Conservation (phyloP, 768 basidiomycete genomes). For the Tylopilus subfusipes region DNA sequence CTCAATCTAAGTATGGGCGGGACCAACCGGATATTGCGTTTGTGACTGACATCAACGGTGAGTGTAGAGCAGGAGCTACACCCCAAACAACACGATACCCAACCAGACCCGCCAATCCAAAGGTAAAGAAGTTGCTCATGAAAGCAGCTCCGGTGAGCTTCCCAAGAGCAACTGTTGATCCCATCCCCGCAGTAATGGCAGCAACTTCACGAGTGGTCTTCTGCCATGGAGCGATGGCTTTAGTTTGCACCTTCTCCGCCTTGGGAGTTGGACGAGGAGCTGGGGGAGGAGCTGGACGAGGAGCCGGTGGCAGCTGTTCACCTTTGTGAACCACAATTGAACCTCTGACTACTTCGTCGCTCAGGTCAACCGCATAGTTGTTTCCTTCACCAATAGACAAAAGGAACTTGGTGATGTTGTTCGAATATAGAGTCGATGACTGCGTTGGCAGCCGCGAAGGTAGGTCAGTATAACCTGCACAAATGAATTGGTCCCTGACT, state of each 20-base stretch:
- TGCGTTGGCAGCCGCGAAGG: conserved; percentile 88
- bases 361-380: conserved; percentile 63
- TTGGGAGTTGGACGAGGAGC: conserved; percentile 50
- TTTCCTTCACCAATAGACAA: conserved; percentile 69
- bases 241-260: conserved; percentile 39
- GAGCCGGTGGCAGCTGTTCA: conserved; percentile 58
- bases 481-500: neutral
- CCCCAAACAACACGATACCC: conserved; percentile 91
- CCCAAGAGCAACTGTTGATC: conserved; percentile 65
- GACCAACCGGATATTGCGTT: conserved; percentile 78
- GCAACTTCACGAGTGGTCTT: conserved; percentile 75
- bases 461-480: conserved; percentile 74
- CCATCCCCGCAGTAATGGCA: conserved; percentile 73
- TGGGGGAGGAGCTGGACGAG: conserved; percentile 66
- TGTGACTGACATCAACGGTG: conserved; percentile 88
- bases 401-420: conserved; percentile 88
- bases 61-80: conserved; percentile 83
- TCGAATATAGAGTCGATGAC: conserved; percentile 85
- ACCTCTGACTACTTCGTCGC: conserved; percentile 82
- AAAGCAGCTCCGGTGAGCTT: conserved; percentile 78
- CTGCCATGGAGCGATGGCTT: conserved; percentile 82
- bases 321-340: conserved; percentile 73
- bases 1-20: conserved; percentile 7
- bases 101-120: conserved; percentile 81
- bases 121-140: conserved; percentile 87